Evolutionary conservation across 148 eudicot species (phyloP), one percentile per base, ranked within the genome.

Genomic region (Mesembryanthemum crystallinum): DNA sequence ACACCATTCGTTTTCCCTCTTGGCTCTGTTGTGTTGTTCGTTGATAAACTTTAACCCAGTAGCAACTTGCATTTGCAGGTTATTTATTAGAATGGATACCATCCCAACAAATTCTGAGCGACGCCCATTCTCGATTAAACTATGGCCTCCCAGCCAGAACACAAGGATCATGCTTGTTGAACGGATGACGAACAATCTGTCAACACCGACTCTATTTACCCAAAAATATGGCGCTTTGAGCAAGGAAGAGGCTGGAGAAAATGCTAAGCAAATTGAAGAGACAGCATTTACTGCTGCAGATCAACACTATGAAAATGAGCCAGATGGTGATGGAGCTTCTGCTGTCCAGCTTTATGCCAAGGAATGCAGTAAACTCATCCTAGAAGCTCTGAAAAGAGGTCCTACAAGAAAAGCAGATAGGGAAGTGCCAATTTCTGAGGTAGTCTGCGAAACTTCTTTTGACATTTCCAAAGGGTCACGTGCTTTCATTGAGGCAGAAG

Each of bases 291-390:
- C 45, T 42, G 67, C 85, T 82, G 94, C 94, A 27, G 79, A 73
- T 73, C 83, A 85, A 74, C 85, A 82, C 61, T 87, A 83, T 69
- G 83, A 73, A 57, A 88, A 88, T 72, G 90, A 90, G 82, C 87
- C 94, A 23, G 94, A 88, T 83, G 91, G 89, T 47, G 94, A 90
- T 82, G 94, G 94, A 60, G 81, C 83, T 75, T 83, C 87, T 8
- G 90, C 94, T 7, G 90, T 90, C 76, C 91, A 86, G 65, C 74
- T 90, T 39, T 88, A 90, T 82, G 90, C 94, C 76, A 88, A 88
- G 78, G 94, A 90, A 73, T 87, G 88, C 65, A 89, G 91, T 78
- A 82, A 80, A 75, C 87, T 86, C 27, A 84, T 89, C 83, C 77
- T 87, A n/a, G 93, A 89, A 58, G 84, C 84, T 71, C 81, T 89